phyloP scores from a whole-genome alignment of 345 rosid genomes.

The Isatis tinctoria region DNA sequence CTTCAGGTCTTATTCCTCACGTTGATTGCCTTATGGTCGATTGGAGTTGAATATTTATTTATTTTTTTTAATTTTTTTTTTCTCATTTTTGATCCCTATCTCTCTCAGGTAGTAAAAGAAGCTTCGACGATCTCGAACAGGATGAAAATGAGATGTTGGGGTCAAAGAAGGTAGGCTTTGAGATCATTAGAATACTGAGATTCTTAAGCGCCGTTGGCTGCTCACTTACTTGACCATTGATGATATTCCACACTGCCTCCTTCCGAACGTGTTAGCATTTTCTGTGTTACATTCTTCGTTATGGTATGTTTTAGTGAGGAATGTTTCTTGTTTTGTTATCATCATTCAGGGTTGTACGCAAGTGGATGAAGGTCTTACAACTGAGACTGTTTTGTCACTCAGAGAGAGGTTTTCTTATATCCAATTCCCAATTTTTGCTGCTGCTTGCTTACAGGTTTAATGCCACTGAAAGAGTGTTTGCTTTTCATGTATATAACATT shows the following conservation, averaged over 20 bases:
- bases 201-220: too few species aligned
- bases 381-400: conserved; percentile 74
- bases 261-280: too few species aligned
- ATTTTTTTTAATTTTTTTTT: background rate
- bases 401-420: conserved; percentile 63
- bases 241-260: background rate
- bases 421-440: background rate
- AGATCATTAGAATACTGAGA: too few species aligned
- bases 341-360: conserved; percentile 46
- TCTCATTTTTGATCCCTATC: background rate
- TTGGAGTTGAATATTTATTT: background rate
- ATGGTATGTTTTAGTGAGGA: background rate
- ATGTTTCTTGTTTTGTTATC: background rate
- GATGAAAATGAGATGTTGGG: conserved; percentile 78
- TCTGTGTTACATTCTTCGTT: background rate
- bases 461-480: background rate
- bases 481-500: background rate
- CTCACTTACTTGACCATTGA: background rate
- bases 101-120: conserved; percentile 59
- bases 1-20: conserved; percentile 45
- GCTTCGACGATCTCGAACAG: conserved; percentile 74
- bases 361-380: conserved; percentile 67
- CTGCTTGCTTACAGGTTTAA: background rate
- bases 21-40: background rate
- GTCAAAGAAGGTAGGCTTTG: conserved; percentile 57